Evolutionary conservation across 2,329 filamentous ascomycete species (phyloP).

Genomic region (Coniochaeta sp.): DNA sequence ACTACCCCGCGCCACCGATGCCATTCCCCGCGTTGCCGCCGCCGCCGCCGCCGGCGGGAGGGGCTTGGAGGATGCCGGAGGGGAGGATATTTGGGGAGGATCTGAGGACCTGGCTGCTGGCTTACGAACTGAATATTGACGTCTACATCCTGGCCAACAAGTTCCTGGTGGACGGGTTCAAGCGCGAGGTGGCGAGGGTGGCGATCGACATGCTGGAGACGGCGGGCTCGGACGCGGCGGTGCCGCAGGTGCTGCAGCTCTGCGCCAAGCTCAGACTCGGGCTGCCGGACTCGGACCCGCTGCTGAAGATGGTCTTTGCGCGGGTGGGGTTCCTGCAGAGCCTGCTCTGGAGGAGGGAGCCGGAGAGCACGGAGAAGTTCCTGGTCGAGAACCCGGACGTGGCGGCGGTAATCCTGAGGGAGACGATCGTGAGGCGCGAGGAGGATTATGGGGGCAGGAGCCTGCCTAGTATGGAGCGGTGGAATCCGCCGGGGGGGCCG

Average conservation of each 20-base stretch:
- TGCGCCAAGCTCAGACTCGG: constrained; percentile 34
- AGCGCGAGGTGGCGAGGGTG: constrained; percentile 29
- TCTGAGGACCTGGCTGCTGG: constrained; percentile 36
- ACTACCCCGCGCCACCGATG: constrained; percentile 5
- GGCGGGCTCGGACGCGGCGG: constrained; percentile 32
- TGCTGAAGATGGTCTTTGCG: constrained; percentile 41
- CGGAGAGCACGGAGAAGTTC: constrained; percentile 32
- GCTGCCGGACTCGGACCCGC: constrained; percentile 31
- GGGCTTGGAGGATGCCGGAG: constrained; percentile 11
- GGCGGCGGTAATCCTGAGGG: constrained; percentile 35
- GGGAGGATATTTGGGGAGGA: constrained; percentile 34
- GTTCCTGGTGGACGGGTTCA: constrained; percentile 38
- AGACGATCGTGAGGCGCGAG: constrained; percentile 36
- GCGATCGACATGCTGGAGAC: constrained; percentile 38
- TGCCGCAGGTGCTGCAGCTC: constrained; percentile 33
- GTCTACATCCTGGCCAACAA: constrained; percentile 42
- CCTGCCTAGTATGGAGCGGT: constrained; percentile 36
- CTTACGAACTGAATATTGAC: constrained; percentile 38
- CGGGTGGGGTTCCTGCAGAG: constrained; percentile 40
- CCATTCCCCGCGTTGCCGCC: constrained; percentile 4
- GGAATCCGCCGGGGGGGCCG: constrained; percentile 3
- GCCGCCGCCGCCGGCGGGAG: constrained; percentile 3
- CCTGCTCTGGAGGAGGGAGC: constrained; percentile 31
- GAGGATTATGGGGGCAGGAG: constrained; percentile 24
- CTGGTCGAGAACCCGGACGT: constrained; percentile 36